phyloP scores from a whole-genome alignment of 495 filamentous ascomycete genomes.

The Geoglossum glabrum region DNA sequence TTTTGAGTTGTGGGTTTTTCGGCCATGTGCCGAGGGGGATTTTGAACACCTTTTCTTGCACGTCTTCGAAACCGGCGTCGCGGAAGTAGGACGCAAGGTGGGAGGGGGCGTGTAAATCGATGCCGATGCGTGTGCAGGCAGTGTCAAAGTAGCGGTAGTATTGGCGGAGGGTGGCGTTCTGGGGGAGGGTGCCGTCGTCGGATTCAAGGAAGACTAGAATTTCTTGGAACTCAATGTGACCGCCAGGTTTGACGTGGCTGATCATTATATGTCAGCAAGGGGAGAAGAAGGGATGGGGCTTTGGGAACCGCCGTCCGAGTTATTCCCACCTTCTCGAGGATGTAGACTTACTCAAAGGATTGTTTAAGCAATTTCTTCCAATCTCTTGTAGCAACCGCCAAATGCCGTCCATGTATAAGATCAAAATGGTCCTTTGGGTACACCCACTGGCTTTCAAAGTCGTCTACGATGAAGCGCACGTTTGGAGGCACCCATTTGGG shows the following conservation, averaged over 20 bases:
- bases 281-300: too few species aligned
- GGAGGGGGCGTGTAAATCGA: constrained; percentile 9
- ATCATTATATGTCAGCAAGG: too few species aligned
- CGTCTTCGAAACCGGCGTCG: constrained; percentile 19
- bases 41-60: constrained; percentile 13
- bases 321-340: too few species aligned
- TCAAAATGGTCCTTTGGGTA: constrained; percentile 16
- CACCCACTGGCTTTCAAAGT: constrained; percentile 16
- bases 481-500: constrained; percentile 18
- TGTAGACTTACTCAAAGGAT: constrained; percentile 16
- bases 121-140: constrained; percentile 7
- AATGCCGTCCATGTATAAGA: constrained; percentile 16
- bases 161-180: constrained; percentile 14
- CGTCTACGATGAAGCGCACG: constrained; percentile 16
- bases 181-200: constrained; percentile 24
- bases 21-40: constrained; percentile 14
- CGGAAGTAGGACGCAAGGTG: constrained; percentile 12
- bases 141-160: constrained; percentile 14
- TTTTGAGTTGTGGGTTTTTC: constrained; percentile 11
- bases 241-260: constrained; percentile 25
- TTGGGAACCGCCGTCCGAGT: too few species aligned
- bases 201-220: constrained; percentile 18
- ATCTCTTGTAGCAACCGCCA: constrained; percentile 15
- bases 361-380: constrained; percentile 16
- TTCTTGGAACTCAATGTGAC: constrained; percentile 34